Evolutionary conservation across 805 yeast genomes (phyloP).

Genomic region (Schwanniomyces polymorphus): DNA sequence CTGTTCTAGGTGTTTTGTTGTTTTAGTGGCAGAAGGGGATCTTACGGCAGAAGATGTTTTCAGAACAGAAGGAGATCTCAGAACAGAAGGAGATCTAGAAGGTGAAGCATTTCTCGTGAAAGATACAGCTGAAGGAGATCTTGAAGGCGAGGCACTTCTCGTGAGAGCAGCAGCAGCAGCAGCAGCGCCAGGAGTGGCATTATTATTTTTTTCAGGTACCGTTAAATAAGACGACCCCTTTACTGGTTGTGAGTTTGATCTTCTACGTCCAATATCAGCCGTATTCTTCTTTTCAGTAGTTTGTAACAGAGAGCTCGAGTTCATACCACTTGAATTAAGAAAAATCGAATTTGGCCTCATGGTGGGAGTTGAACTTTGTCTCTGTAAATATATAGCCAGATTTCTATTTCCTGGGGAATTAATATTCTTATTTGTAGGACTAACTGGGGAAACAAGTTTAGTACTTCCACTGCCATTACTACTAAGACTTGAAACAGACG

Average conservation of each 20-base stretch:
- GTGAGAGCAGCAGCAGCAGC: conserved; percentile 21
- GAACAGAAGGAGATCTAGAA: conserved; percentile 12
- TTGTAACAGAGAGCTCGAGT: conserved; percentile 3
- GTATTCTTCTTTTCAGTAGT: conserved; percentile 5
- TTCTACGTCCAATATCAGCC: conserved; percentile 22
- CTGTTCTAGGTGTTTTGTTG: conserved; percentile 15
- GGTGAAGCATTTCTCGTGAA: conserved; percentile 8
- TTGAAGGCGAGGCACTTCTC: conserved; percentile 8
- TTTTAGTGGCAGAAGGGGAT: conserved; percentile 3
- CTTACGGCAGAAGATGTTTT: not conserved
- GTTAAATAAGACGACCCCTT: conserved; percentile 2
- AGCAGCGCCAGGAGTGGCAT: conserved; percentile 35
- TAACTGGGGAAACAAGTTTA: conserved; percentile 15
- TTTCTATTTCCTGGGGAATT: conserved; percentile 12
- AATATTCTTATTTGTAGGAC: not conserved
- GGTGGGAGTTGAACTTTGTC: conserved; percentile 5
- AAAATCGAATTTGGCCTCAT: conserved; percentile 27
- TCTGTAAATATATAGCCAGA: conserved; percentile 6
- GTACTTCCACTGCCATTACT: conserved; percentile 14
- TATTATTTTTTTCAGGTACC: conserved; percentile 1
- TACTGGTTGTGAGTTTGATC: conserved; percentile 39
- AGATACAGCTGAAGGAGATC: conserved; percentile 16
- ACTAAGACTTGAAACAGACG: conserved; percentile 24
- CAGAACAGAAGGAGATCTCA: conserved; percentile 8
- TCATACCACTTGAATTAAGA: conserved; percentile 16